A percentile compares a stretch with the other conserved stretches of the same genome.
Conservation (phyloP, 306 rosid genomes). For the Rosa multiflora region DNA sequence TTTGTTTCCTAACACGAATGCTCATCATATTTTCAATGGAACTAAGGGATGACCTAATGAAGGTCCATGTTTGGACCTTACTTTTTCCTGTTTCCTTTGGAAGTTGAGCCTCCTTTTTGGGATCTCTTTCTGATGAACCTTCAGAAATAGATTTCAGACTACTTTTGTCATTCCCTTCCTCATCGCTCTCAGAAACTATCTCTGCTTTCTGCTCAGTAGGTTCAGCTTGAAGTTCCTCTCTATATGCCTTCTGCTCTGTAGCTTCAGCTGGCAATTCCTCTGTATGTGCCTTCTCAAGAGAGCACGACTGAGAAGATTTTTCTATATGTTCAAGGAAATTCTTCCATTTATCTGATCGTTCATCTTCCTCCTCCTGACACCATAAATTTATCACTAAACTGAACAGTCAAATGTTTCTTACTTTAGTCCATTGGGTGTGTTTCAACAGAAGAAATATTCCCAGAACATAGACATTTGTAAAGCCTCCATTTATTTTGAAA, state of each 20-base stretch:
- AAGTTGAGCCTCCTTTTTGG: slow-evolving; percentile 38
- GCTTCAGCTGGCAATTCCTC: slow-evolving; percentile 37
- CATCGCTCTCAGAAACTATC: slow-evolving; percentile 29
- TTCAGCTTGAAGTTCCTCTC: slow-evolving; percentile 40
- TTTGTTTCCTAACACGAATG: slow-evolving; percentile 50
- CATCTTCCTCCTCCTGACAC: slow-evolving; percentile 85
- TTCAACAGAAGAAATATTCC: not conserved
- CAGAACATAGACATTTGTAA: not conserved
- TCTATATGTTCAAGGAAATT: slow-evolving; percentile 61
- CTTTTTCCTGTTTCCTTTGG: slow-evolving; percentile 45
- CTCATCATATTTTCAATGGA: slow-evolving; percentile 61
- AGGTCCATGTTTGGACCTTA: slow-evolving; percentile 60
- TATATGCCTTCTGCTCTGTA: slow-evolving; percentile 36
- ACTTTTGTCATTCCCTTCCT: slow-evolving; percentile 40
- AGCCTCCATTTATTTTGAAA: not conserved
- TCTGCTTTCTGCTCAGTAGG: slow-evolving; percentile 41
- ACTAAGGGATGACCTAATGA: slow-evolving; percentile 59
- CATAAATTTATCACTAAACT: slow-evolving; percentile 31
- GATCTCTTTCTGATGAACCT: slow-evolving; percentile 40
- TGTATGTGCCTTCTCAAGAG: slow-evolving; percentile 38
- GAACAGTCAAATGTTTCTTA: not conserved
- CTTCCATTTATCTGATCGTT: slow-evolving; percentile 74
- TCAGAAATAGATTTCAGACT: slow-evolving; percentile 33
- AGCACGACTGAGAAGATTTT: slow-evolving; percentile 34
- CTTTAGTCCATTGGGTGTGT: not conserved